Base-by-base conservation (phyloP, 2,329 filamentous ascomycete species). In the Phyllosticta ampelicida region DNA sequence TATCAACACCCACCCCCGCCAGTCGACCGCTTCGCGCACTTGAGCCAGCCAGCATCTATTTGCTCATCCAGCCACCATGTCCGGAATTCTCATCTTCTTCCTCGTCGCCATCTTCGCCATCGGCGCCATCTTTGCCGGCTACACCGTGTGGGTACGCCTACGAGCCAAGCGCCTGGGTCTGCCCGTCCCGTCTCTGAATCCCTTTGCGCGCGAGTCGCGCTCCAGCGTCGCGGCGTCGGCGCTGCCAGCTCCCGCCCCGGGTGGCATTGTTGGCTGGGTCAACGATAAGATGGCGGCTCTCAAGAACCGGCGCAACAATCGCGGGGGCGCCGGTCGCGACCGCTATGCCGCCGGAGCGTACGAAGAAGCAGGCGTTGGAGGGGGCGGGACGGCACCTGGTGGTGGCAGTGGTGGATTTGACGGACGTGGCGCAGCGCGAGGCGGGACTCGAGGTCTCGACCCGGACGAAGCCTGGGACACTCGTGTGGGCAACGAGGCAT, bases 381-480 rank as follows among this genome's bases (percentile, higher is more conserved):
- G 55, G 16, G 65, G 70, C 54, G 36, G 11, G 1, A 16, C 36
- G n/a, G 36, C 36, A 44, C 66, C 66, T 59, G 69, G 67, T 13
- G 61, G 62, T 48, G 55, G 55, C 51, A 59, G 60, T 29, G 68
- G 68, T 54, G 74, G 74, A 58, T 68, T 71, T 28, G 74, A 74
- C 51, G 74, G 61, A 18, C 66, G 64, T 55, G 68, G 62, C 50
- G 63, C n/a, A 77, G 78, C 57, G 73, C 81, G 56, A 83, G 83
- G 20, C 21, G 19, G 54, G 30, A 19, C 30, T 20, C 26, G 26
- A 2, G 77, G 84, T 3, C 79, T 90, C 51, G 89, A 94, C 66
- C 87, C 87, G 1, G 89, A 95, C 68, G 88, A 91, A 67, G 88
- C 89, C 1, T 95, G 90, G 90, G 89, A 94, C 73, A 74, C 87